Conservation (phyloP, 2,329 filamentous ascomycete species). For the Claviceps africana region DNA sequence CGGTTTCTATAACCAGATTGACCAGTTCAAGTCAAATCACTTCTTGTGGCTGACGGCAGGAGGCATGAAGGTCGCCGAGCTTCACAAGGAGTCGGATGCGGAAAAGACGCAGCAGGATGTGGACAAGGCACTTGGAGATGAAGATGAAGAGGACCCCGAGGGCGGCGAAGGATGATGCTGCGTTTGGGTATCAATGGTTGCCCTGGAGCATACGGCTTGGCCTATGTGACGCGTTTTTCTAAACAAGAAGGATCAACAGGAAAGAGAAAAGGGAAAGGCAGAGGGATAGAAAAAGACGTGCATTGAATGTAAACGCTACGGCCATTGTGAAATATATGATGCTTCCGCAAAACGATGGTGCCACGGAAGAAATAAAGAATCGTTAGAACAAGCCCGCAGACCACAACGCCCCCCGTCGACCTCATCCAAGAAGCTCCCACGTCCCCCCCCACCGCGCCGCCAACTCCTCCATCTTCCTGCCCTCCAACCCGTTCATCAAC, state of each 20-base stretch:
- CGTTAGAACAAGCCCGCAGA: no score
- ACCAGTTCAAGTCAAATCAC: conserved; percentile 56
- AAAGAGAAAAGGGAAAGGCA: neutral
- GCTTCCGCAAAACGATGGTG: neutral
- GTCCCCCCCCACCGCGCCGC: conserved; percentile 22
- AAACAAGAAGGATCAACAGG: no score
- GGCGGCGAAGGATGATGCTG: conserved; percentile 25
- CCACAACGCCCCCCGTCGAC: no score
- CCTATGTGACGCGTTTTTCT: no score
- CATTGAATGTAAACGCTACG: neutral
- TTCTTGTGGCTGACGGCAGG: conserved; percentile 64
- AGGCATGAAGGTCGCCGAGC: conserved; percentile 47
- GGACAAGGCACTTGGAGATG: conserved; percentile 36
- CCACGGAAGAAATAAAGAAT: no score
- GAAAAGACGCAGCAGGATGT: conserved; percentile 29
- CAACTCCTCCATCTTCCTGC: conserved; percentile 18
- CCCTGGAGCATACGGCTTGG: no score
- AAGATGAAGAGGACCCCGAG: conserved; percentile 36
- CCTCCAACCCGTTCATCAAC: conserved; percentile 23
- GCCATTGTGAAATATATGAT: neutral
- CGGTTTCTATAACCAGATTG: conserved; percentile 65
- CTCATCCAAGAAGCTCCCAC: conserved; percentile 20
- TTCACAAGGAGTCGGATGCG: conserved; percentile 14
- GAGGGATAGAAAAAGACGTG: no score
- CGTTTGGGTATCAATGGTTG: no score